These are phyloP conservation scores for Rhodocollybia butyracea DNA, from an alignment of 768 basidiomycete species.

Conservation along the genomic window DNA sequence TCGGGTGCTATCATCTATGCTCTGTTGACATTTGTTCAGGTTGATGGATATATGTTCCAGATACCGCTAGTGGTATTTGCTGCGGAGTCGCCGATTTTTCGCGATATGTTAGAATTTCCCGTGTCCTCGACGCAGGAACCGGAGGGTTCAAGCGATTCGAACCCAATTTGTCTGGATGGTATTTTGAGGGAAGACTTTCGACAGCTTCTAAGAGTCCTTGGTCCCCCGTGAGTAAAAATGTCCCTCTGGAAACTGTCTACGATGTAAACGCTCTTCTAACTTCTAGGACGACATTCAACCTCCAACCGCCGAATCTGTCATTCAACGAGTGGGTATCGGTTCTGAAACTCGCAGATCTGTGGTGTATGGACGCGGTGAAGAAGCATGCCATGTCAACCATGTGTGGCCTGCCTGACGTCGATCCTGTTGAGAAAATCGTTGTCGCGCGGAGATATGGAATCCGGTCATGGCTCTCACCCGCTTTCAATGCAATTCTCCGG, in stretches of 20 bases:
- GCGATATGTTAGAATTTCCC: no score
- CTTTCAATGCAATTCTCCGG: not conserved
- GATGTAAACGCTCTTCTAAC: not conserved
- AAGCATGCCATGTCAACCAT: not conserved
- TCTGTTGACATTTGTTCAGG: no score
- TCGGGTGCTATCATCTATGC: no score
- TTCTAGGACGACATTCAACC: not conserved
- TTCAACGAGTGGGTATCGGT: not conserved
- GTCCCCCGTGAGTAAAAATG: no score
- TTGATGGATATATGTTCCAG: no score
- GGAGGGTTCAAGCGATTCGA: no score
- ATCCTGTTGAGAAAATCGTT: slow-evolving; percentile 1
- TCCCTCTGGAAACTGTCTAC: not conserved
- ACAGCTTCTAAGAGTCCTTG: no score
- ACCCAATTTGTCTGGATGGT: no score
- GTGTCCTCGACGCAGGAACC: no score
- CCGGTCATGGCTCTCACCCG: not conserved
- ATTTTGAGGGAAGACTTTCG: no score
- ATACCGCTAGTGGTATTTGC: no score
- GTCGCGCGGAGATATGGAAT: not conserved
- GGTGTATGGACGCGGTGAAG: not conserved
- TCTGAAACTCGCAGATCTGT: slow-evolving; percentile 2
- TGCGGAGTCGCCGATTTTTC: no score
- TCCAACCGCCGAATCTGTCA: not conserved
- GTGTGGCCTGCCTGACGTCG: not conserved